phyloP scores from a whole-genome alignment of 2,329 filamentous ascomycete genomes.

The Ceratocystis cubensis region DNA sequence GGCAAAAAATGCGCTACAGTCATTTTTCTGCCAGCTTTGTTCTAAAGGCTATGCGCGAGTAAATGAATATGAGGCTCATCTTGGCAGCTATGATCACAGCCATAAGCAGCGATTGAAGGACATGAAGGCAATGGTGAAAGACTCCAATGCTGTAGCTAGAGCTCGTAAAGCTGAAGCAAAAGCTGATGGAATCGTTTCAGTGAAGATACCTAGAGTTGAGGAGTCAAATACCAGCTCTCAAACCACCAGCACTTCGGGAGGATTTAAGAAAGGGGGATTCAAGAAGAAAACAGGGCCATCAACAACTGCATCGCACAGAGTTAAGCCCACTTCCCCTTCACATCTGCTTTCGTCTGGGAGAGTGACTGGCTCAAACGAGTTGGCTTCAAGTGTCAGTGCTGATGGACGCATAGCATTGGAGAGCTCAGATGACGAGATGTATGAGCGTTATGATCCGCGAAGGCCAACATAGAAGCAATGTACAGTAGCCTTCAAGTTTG shows the following conservation, averaged over 20 bases:
- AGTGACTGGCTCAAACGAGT: neutral
- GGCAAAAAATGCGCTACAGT: constrained; percentile 63
- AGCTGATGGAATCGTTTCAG: constrained; percentile 54
- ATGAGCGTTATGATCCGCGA: constrained; percentile 53
- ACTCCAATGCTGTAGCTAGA: constrained; percentile 51
- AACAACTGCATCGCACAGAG: constrained; percentile 33
- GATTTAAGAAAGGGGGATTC: constrained; percentile 58
- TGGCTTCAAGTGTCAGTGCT: neutral
- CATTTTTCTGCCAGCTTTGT: constrained; percentile 79
- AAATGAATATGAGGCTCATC: constrained; percentile 92
- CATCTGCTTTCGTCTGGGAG: neutral
- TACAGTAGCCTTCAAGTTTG: too few species aligned
- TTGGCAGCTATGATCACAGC: constrained; percentile 87
- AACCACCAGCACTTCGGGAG: constrained; percentile 25
- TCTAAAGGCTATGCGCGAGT: constrained; percentile 89
- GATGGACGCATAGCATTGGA: neutral
- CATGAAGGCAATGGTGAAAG: constrained; percentile 71
- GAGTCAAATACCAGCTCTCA: constrained; percentile 9
- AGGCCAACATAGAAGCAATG: constrained; percentile 34
- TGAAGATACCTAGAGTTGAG: constrained; percentile 40
- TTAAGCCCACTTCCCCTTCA: constrained; percentile 34
- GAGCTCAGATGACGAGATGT: constrained; percentile 53
- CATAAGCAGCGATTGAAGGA: constrained; percentile 84
- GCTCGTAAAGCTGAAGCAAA: constrained; percentile 59
- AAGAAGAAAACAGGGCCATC: constrained; percentile 78